Evolutionary conservation across 768 basidiomycete genomes (phyloP).

Genomic region (Hydnomerulius pinastri): DNA sequence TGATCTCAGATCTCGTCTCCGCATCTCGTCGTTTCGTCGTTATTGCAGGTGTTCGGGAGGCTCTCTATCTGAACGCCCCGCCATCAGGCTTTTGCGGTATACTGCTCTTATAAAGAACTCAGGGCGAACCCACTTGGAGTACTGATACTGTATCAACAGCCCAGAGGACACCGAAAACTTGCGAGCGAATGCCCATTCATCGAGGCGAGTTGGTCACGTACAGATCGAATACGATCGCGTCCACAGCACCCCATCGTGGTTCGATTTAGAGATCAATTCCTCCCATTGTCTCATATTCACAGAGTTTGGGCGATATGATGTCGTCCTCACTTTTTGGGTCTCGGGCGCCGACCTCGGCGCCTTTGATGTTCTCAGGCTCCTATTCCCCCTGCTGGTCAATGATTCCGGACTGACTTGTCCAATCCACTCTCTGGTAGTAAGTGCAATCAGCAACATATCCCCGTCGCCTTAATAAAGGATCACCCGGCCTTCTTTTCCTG

Average conservation of each 20-base stretch:
- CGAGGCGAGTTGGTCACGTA: neutral
- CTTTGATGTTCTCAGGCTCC: constrained; percentile 40
- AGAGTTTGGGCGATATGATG: constrained; percentile 33
- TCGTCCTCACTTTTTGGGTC: constrained; percentile 43
- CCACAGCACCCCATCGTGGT: constrained; percentile 30
- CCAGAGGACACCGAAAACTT: too few species aligned
- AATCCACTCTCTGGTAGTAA: constrained; percentile 49
- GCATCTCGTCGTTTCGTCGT: too few species aligned
- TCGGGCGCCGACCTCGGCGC: constrained; percentile 33
- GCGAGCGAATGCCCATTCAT: neutral
- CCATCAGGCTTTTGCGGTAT: too few species aligned
- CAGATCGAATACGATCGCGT: constrained; percentile 26
- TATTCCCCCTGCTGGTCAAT: constrained; percentile 43
- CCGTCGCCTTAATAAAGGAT: too few species aligned
- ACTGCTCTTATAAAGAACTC: too few species aligned
- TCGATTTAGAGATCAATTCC: constrained; percentile 40
- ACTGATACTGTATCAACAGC: too few species aligned
- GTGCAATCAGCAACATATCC: constrained; percentile 1
- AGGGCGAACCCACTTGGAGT: too few species aligned
- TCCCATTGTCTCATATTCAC: constrained; percentile 39
- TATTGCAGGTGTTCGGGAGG: too few species aligned
- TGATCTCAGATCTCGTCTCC: too few species aligned
- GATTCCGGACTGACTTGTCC: constrained; percentile 35
- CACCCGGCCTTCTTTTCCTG: too few species aligned
- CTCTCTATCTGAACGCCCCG: too few species aligned